phyloP scores from a whole-genome alignment of 2,329 filamentous ascomycete genomes.

The Graphium sp. region DNA sequence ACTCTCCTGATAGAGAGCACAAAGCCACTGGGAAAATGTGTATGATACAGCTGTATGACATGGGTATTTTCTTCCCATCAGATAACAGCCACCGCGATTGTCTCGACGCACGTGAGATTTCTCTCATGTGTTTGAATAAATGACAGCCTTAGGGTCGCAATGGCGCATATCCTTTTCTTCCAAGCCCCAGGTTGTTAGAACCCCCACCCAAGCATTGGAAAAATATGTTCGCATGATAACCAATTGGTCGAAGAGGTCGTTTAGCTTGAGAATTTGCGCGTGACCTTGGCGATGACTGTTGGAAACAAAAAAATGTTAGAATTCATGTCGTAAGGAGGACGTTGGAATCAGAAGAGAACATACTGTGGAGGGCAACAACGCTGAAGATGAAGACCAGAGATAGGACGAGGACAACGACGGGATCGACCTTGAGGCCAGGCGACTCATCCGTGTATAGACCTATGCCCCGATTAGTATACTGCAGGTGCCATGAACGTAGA shows the following conservation, averaged over 20 bases:
- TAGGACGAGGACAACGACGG: slow-evolving; percentile 89
- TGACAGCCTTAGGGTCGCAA: too few relatives aligned
- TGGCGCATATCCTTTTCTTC: too few relatives aligned
- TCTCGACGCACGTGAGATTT: too few relatives aligned
- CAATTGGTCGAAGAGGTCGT: slow-evolving; percentile 4
- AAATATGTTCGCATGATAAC: too few relatives aligned
- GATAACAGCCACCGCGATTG: too few relatives aligned
- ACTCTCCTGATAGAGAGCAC: too few relatives aligned
- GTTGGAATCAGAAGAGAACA: slow-evolving; percentile 18
- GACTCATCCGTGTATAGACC: slow-evolving; percentile 97
- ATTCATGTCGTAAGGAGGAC: neutral
- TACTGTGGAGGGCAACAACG: slow-evolving; percentile 94
- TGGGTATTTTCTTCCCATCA: too few relatives aligned
- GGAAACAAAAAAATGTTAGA: slow-evolving; percentile 7
- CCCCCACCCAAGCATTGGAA: too few relatives aligned
- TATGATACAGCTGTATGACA: too few relatives aligned
- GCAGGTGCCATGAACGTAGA: neutral
- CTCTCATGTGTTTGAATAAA: too few relatives aligned
- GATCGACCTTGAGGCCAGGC: slow-evolving; percentile 92
- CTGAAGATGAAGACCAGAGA: slow-evolving; percentile 98
- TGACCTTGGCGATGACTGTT: slow-evolving; percentile 86
- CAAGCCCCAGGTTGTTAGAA: too few relatives aligned
- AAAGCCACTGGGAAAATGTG: too few relatives aligned
- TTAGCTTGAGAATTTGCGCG: slow-evolving; percentile 65
- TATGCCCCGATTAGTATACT: slow-evolving; percentile 18